Percentiles rank a stretch among this genome's conserved stretches.
These are phyloP conservation scores for Sphagnum tenellum DNA, from an alignment of 225 moss, liverwort and hornwort genomes.

Conservation along the genomic window DNA sequence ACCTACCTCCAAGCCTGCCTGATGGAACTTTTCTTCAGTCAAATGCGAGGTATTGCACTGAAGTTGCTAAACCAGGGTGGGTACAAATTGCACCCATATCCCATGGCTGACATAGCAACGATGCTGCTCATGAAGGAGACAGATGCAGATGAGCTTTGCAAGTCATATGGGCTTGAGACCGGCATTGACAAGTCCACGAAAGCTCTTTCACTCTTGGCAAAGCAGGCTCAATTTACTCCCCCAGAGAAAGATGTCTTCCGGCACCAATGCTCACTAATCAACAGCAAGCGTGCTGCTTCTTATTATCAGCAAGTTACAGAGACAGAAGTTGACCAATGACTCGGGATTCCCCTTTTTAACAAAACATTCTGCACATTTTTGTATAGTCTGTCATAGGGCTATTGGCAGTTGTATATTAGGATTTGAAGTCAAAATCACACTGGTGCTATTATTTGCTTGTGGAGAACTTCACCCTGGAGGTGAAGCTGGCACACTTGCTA, in stretches of 20 bases:
- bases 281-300: constrained; percentile 57
- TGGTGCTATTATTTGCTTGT: too few species aligned
- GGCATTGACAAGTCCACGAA: constrained; percentile 47
- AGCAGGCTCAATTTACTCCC: constrained; percentile 66
- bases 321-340: too few species aligned
- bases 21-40: constrained; percentile 77
- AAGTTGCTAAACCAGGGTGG: constrained; percentile 61
- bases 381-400: too few species aligned
- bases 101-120: constrained; percentile 61
- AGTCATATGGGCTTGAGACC: constrained; percentile 59
- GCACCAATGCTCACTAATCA: constrained; percentile 53
- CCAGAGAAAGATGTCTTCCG: constrained; percentile 33
- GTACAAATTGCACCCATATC: constrained; percentile 80
- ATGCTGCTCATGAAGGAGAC: constrained; percentile 62
- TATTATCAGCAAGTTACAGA: constrained; percentile 47
- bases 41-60: constrained; percentile 51
- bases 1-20: constrained; percentile 82
- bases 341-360: too few species aligned
- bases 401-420: too few species aligned
- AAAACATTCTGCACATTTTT: too few species aligned
- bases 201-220: constrained; percentile 50
- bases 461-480: too few species aligned
- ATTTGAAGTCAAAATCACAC: too few species aligned
- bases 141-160: constrained; percentile 63
- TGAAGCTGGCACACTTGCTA: too few species aligned